Evolutionary conservation across 805 yeast species (phyloP).

Genomic region (Lipomyces yamadae): DNA sequence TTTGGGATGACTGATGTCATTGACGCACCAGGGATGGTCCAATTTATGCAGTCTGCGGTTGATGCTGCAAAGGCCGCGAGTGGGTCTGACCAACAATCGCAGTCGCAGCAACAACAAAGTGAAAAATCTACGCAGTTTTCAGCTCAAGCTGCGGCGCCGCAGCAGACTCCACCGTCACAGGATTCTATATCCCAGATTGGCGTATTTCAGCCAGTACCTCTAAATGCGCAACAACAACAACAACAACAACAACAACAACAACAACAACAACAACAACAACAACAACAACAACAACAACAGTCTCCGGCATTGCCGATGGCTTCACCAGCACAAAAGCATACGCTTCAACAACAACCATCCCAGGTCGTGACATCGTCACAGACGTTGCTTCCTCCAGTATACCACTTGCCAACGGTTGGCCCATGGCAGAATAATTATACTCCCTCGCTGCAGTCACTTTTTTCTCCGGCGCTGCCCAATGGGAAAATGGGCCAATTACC

Average conservation of each 20-base stretch:
- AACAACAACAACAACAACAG: neutral
- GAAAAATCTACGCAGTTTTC: slow-evolving; percentile 9
- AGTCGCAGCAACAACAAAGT: slow-evolving; percentile 13
- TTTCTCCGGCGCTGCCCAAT: neutral
- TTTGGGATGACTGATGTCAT: slow-evolving; percentile 26
- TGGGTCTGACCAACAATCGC: slow-evolving; percentile 14
- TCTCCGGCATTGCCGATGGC: neutral
- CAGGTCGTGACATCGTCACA: slow-evolving; percentile 7
- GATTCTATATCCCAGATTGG: slow-evolving; percentile 6
- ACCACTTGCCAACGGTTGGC: slow-evolving; percentile 18
- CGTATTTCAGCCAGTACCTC: slow-evolving; percentile 5
- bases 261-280: too few relatives aligned
- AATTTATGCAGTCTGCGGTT: slow-evolving; percentile 18
- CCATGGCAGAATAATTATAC: slow-evolving; percentile 11
- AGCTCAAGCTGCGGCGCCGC: neutral
- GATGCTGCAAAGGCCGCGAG: slow-evolving; percentile 28
- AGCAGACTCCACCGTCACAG: slow-evolving; percentile 2
- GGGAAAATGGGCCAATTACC: neutral
- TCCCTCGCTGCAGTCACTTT: slow-evolving; percentile 6
- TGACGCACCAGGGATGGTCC: slow-evolving; percentile 25
- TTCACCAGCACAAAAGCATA: neutral
- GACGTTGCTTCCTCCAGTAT: slow-evolving; percentile 20
- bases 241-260: too few relatives aligned
- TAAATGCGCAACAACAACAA: neutral
- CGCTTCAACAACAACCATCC: slow-evolving; percentile 1